Conservation (phyloP, 2,329 filamentous ascomycete genomes). For the Colletotrichum nymphaeae region DNA sequence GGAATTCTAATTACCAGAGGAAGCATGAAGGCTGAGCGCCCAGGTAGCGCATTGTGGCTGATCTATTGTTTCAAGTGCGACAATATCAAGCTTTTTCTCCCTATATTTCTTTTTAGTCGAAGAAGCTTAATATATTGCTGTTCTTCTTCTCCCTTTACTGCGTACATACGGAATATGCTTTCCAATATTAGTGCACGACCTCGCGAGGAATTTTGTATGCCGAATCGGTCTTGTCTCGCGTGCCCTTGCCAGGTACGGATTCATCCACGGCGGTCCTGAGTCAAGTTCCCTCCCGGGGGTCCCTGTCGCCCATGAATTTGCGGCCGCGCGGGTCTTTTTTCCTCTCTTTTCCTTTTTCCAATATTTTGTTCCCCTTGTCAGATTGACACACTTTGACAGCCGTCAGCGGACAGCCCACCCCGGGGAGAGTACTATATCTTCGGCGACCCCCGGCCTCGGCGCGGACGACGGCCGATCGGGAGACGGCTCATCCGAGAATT, state of each 20-base stretch:
- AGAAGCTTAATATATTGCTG: constrained; percentile 11
- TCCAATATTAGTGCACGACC: background rate
- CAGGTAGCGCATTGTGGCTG: background rate
- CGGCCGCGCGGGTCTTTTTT: no score
- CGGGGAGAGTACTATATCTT: background rate
- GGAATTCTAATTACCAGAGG: background rate
- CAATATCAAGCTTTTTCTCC: constrained; percentile 18
- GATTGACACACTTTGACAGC: background rate
- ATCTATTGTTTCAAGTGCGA: constrained; percentile 21
- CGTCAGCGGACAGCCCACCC: no score
- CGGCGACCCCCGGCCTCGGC: background rate
- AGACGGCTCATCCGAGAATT: background rate
- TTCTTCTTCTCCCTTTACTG: background rate
- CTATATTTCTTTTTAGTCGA: background rate
- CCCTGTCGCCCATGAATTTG: background rate
- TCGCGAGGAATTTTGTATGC: background rate
- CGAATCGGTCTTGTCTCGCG: background rate
- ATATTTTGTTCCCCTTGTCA: no score
- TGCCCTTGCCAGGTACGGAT: background rate
- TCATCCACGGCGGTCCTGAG: background rate
- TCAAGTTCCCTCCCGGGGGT: background rate
- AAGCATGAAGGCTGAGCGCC: background rate
- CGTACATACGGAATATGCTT: background rate
- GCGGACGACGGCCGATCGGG: background rate
- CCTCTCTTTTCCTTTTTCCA: no score